These are phyloP conservation scores for Tilletiopsis washingtonensis DNA, from an alignment of 1,284 basidiomycete species.

Conservation along the genomic window DNA sequence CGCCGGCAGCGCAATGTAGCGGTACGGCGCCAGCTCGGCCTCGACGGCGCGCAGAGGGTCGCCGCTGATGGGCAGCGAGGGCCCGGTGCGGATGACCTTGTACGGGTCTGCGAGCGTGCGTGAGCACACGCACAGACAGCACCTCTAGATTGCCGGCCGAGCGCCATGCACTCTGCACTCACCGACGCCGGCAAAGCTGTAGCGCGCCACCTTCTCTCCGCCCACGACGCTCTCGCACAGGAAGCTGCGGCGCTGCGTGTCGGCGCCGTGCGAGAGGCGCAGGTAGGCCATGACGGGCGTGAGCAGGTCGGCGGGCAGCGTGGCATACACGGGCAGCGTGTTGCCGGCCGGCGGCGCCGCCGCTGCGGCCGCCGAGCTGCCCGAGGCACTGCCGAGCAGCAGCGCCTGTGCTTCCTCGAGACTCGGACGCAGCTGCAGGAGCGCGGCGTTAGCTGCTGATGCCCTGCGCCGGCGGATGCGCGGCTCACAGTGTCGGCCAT, in stretches of 20 bases:
- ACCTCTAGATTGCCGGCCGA: neutral
- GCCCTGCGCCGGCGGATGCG: too few species aligned
- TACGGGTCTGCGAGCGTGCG: conserved; percentile 65
- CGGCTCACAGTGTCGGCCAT: too few species aligned
- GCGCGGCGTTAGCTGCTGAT: too few species aligned
- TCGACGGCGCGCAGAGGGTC: conserved; percentile 82
- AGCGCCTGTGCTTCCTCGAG: conserved; percentile 34
- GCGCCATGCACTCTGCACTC: conserved; percentile 45
- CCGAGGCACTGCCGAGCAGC: conserved; percentile 13
- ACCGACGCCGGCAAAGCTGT: conserved; percentile 94
- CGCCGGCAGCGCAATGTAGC: conserved; percentile 83
- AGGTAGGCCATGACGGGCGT: conserved; percentile 97
- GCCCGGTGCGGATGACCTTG: conserved; percentile 82
- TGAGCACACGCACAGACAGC: neutral
- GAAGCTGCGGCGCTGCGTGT: conserved; percentile 50
- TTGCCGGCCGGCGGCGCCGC: too few species aligned
- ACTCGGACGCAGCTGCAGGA: conserved; percentile 21
- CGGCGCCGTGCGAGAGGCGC: conserved; percentile 80
- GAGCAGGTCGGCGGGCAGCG: conserved; percentile 87
- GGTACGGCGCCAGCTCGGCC: conserved; percentile 74
- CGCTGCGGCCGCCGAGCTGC: neutral
- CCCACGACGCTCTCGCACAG: conserved; percentile 60
- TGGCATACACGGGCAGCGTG: conserved; percentile 83
- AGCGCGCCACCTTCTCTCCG: conserved; percentile 84
- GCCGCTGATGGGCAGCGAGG: conserved; percentile 69